phyloP scores from a whole-genome alignment of 2,329 filamentous ascomycete genomes.

The Thelonectria blattea region DNA sequence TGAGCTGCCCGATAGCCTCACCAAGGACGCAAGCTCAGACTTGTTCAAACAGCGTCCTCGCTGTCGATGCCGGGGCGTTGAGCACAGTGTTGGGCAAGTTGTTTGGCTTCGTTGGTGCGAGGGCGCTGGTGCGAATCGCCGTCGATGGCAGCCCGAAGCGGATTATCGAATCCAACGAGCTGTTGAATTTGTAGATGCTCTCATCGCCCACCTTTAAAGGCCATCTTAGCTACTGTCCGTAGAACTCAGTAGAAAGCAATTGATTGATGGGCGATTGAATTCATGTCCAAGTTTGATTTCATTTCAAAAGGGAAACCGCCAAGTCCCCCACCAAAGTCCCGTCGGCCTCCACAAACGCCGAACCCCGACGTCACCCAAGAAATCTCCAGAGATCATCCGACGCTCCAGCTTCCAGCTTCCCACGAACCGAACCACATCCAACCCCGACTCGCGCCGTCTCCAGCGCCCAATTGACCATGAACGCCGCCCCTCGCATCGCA shows the following conservation, averaged over 20 bases:
- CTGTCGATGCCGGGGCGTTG: background rate
- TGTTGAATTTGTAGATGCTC: background rate
- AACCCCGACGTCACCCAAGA: slow-evolving; percentile 34
- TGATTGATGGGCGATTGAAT: too few species aligned
- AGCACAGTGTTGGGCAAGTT: background rate
- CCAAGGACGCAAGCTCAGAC: background rate
- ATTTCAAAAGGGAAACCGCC: background rate
- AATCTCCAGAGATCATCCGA: slow-evolving; percentile 38
- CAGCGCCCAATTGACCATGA: slow-evolving; percentile 45
- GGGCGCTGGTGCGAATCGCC: slow-evolving; percentile 1
- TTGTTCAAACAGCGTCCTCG: slow-evolving; percentile 1
- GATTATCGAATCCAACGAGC: slow-evolving; percentile 7
- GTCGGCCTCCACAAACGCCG: slow-evolving; percentile 30
- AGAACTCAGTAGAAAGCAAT: too few species aligned
- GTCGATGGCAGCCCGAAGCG: slow-evolving; percentile 1
- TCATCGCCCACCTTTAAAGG: too few species aligned
- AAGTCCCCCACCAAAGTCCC: too few species aligned
- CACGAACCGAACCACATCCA: too few species aligned
- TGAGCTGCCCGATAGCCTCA: background rate
- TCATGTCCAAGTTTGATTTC: background rate
- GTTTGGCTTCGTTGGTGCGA: background rate
- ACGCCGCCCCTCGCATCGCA: slow-evolving; percentile 45
- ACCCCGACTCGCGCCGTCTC: slow-evolving; percentile 17
- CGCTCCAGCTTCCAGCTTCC: slow-evolving; percentile 17
- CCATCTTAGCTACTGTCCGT: too few species aligned